A percentile compares a stretch with the other conserved stretches of the same genome.
phyloP scores from a whole-genome alignment of 768 basidiomycete species.

The Termitomyces sp. region DNA sequence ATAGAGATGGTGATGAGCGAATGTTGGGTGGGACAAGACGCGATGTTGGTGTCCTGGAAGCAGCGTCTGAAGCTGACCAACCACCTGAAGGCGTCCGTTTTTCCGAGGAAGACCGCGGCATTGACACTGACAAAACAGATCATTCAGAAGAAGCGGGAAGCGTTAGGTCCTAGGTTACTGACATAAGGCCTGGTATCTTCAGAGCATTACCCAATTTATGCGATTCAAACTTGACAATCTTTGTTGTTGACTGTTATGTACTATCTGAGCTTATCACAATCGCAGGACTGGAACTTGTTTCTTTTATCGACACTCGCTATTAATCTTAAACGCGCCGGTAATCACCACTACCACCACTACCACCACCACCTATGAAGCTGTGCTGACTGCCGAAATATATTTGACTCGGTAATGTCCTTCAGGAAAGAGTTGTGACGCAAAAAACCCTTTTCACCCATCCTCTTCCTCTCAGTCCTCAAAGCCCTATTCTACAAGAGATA shows the following conservation, averaged over 20 bases:
- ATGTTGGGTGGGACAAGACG: slow-evolving; percentile 49
- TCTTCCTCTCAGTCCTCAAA: too few species aligned
- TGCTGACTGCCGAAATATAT: too few species aligned
- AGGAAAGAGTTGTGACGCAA: too few species aligned
- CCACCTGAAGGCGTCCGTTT: slow-evolving; percentile 11
- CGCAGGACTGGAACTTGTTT: too few species aligned
- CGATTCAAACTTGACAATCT: not conserved
- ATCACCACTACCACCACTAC: too few species aligned
- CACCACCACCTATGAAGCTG: too few species aligned
- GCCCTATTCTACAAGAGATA: too few species aligned
- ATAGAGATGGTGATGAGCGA: slow-evolving; percentile 49
- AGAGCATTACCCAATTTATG: not conserved
- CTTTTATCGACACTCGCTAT: too few species aligned
- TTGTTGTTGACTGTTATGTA: not conserved
- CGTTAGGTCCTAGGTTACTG: not conserved
- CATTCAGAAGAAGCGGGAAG: not conserved
- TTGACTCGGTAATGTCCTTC: too few species aligned
- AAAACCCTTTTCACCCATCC: too few species aligned
- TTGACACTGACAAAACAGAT: not conserved
- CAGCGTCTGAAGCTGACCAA: slow-evolving; percentile 1
- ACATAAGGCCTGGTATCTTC: not conserved
- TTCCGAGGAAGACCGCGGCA: slow-evolving; percentile 24
- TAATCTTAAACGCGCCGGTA: too few species aligned
- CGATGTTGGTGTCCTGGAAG: slow-evolving; percentile 37
- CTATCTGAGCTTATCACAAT: too few species aligned